Conservation (phyloP, 257 asterid species). For the Fraxinus quadrangulata region DNA sequence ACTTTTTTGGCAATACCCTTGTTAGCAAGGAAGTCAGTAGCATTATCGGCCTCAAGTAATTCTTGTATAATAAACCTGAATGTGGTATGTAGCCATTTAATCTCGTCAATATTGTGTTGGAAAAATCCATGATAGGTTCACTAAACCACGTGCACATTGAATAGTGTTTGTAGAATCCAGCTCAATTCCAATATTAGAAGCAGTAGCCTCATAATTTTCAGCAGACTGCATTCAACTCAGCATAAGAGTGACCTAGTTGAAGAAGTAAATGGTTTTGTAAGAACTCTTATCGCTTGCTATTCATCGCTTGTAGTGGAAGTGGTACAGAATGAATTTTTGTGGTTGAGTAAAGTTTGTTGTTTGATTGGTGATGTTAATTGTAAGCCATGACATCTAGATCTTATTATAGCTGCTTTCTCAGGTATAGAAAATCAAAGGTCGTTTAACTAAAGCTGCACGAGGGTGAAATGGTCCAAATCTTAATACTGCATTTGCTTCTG, state of each 20-base stretch:
- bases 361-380: too few species aligned
- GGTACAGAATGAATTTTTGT: too few species aligned
- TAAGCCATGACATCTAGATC: too few species aligned
- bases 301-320: too few species aligned
- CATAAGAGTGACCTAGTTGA: background rate
- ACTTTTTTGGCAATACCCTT: background rate
- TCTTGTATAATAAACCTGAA: background rate
- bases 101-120: background rate
- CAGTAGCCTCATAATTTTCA: background rate
- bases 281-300: too few species aligned
- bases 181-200: background rate
- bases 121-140: background rate
- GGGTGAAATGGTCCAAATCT: background rate
- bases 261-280: constrained; percentile 2
- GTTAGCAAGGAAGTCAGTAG: too few species aligned
- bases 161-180: background rate
- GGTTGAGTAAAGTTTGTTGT: too few species aligned
- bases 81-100: background rate
- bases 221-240: background rate
- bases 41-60: background rate
- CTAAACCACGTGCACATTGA: background rate
- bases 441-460: background rate
- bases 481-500: background rate
- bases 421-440: background rate
- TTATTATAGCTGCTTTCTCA: too few species aligned